A percentile compares a stretch with the other conserved stretches of the same genome.
Evolutionary conservation across 2,329 filamentous ascomycete species (phyloP).

Genomic region (Ophiostoma fasciatum): DNA sequence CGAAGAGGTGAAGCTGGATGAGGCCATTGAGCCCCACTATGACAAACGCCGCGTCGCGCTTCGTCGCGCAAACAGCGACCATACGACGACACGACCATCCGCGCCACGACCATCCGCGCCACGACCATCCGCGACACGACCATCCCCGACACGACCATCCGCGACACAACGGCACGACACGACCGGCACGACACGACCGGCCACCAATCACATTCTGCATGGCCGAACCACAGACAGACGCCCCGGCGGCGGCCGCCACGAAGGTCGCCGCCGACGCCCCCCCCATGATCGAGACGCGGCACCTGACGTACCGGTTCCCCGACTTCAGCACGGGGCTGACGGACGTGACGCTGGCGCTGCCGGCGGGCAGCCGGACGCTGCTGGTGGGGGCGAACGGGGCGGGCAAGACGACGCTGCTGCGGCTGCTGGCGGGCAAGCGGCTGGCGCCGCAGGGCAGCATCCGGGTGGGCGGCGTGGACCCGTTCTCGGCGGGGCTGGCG

Average conservation of each 20-base stretch:
- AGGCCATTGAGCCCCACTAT: conserved; percentile 5
- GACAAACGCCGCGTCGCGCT: conserved; percentile 1
- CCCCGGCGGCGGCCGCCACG: too few relatives aligned
- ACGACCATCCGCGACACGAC: too few relatives aligned
- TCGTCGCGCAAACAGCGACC: too few relatives aligned
- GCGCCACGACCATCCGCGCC: too few relatives aligned
- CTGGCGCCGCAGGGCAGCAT: conserved; percentile 68
- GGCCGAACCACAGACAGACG: too few relatives aligned
- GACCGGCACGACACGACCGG: too few relatives aligned
- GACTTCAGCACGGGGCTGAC: conserved; percentile 68
- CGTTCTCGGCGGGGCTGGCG: conserved; percentile 78
- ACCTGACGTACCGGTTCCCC: conserved; percentile 79
- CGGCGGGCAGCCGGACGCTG: conserved; percentile 71
- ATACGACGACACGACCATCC: too few relatives aligned
- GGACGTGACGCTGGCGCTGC: conserved; percentile 60
- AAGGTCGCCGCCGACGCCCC: not conserved
- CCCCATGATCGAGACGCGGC: conserved; percentile 55
- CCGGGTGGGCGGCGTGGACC: conserved; percentile 68
- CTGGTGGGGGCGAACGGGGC: conserved; percentile 94
- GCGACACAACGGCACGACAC: too few relatives aligned
- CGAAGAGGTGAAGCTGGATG: not conserved
- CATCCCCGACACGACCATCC: too few relatives aligned
- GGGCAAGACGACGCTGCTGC: conserved; percentile 91
- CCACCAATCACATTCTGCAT: too few relatives aligned
- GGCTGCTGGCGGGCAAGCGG: conserved; percentile 86